Conservation (phyloP, 2,329 filamentous ascomycete species). For the Trichoderma aggressivum region DNA sequence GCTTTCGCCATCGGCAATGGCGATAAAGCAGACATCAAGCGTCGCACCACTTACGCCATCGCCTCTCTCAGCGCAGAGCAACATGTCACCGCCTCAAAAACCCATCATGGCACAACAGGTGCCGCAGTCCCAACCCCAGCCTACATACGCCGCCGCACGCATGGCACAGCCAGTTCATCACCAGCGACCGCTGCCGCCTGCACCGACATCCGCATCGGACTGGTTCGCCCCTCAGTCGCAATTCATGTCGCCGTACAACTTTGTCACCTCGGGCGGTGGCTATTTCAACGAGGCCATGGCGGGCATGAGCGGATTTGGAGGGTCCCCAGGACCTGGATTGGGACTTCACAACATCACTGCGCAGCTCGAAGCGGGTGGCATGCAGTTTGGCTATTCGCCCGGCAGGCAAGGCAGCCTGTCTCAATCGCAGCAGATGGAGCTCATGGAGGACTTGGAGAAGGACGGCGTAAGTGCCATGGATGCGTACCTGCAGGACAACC, state of each 20-base stretch:
- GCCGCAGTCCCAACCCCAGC: constrained; percentile 7
- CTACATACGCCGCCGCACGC: constrained; percentile 41
- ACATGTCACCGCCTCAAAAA: constrained; percentile 34
- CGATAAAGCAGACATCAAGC: constrained; percentile 31
- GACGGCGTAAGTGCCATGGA: constrained; percentile 62
- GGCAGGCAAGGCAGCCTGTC: constrained; percentile 67
- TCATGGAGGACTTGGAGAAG: constrained; percentile 76
- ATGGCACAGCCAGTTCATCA: constrained; percentile 35
- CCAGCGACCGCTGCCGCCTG: constrained; percentile 43
- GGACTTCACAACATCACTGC: constrained; percentile 33
- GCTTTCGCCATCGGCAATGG: constrained; percentile 39
- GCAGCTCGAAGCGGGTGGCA: constrained; percentile 24
- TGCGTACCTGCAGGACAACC: constrained; percentile 49
- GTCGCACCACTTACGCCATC: constrained; percentile 31
- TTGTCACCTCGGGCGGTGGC: constrained; percentile 40
- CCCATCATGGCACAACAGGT: constrained; percentile 20
- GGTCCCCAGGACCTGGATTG: constrained; percentile 29
- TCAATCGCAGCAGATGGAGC: constrained; percentile 75
- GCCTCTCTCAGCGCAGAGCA: constrained; percentile 27
- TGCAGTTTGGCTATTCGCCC: constrained; percentile 35
- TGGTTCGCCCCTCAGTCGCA: constrained; percentile 54
- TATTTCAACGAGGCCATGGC: constrained; percentile 41
- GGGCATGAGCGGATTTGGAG: constrained; percentile 27
- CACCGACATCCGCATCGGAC: constrained; percentile 42
- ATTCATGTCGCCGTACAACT: constrained; percentile 52